Conservation (phyloP, 129 eudicot genomes). For the Chrysanthemum lavandulifolium region DNA sequence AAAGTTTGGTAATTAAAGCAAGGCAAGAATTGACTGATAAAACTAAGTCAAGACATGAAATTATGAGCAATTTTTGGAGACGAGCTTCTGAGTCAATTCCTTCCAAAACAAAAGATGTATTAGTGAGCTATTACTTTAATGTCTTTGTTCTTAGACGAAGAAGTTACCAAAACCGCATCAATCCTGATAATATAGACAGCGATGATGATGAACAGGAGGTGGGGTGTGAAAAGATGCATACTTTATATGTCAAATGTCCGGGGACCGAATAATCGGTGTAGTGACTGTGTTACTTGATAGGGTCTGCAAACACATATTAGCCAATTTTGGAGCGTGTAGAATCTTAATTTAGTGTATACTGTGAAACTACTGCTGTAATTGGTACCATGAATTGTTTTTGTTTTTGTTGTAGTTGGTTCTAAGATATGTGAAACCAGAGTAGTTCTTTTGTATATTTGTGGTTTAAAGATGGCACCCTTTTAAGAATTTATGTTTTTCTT, state of each 20-base stretch:
- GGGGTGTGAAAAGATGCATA: conserved; percentile 41
- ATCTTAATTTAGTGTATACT: conserved; percentile 3
- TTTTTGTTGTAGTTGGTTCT: background rate
- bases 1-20: conserved; percentile 43
- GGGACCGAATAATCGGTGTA: conserved; percentile 31
- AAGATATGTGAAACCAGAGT: background rate
- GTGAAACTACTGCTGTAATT: background rate
- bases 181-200: conserved; percentile 65
- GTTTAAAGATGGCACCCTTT: conserved; percentile 11
- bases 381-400: conserved; percentile 7
- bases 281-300: conserved; percentile 34
- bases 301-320: background rate
- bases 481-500: background rate
- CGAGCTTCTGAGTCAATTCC: conserved; percentile 47
- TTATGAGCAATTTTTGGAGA: conserved; percentile 48
- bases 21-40: conserved; percentile 29
- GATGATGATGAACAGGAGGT: conserved; percentile 77
- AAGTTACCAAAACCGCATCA: conserved; percentile 72
- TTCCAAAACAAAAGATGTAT: conserved; percentile 43
- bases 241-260: conserved; percentile 23
- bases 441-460: conserved; percentile 4
- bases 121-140: conserved; percentile 85
- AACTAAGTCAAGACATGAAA: conserved; percentile 24
- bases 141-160: conserved; percentile 57
- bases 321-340: conserved; percentile 28